phyloP scores from a whole-genome alignment of 1,139 yeast genomes.

The Sugiyamaella neomexicana region DNA sequence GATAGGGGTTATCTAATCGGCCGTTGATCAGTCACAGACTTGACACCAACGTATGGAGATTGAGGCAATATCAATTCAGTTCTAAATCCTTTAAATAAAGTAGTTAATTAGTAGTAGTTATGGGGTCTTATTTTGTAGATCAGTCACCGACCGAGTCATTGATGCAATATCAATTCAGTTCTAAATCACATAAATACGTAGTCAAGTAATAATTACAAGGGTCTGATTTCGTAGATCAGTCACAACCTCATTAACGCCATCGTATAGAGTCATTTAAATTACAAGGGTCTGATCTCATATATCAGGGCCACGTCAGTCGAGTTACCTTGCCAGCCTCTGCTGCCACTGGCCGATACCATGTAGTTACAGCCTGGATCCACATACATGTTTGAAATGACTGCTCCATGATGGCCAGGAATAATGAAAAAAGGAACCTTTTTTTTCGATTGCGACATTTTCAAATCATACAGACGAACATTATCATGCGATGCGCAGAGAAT shows the following conservation, averaged over 20 bases:
- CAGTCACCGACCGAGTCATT: too few relatives aligned
- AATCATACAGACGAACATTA: conserved; percentile 81
- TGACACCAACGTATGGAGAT: too few relatives aligned
- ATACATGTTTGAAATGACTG: conserved; percentile 62
- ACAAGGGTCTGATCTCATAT: conserved; percentile 59
- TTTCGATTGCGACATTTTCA: conserved; percentile 51
- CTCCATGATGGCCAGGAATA: conserved; percentile 67
- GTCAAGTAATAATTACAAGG: too few relatives aligned
- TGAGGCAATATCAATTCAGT: too few relatives aligned
- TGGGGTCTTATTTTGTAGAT: too few relatives aligned
- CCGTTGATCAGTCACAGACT: background rate
- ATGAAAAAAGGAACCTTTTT: conserved; percentile 51
- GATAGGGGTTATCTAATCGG: background rate
- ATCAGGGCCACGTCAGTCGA: conserved; percentile 78
- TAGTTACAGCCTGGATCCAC: conserved; percentile 88
- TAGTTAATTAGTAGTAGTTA: too few relatives aligned
- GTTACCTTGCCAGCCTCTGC: conserved; percentile 89
- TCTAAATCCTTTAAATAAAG: too few relatives aligned
- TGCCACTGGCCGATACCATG: conserved; percentile 89
- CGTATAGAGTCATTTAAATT: too few relatives aligned
- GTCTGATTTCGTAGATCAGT: too few relatives aligned
- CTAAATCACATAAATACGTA: too few relatives aligned
- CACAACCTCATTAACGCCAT: too few relatives aligned
- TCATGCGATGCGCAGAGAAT: conserved; percentile 87
- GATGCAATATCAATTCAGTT: too few relatives aligned